Percentiles rank a stretch among this genome's conserved stretches.
phyloP scores from a whole-genome alignment of 257 asterid species.

The Scutellaria galericulata region DNA sequence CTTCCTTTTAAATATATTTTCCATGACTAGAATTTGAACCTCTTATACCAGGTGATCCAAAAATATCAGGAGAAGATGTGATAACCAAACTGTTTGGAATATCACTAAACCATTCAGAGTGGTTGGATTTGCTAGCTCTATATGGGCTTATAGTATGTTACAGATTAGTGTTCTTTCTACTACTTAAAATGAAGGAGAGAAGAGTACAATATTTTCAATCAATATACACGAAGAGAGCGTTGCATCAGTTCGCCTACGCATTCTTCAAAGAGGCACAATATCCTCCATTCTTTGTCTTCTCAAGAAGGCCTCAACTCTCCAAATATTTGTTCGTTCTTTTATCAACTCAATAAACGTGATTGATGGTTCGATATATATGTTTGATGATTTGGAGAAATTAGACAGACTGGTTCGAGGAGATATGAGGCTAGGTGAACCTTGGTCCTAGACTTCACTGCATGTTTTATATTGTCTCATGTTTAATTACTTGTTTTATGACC shows the following conservation, averaged over 20 bases:
- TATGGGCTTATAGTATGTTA: constrained; percentile 58
- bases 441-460: too few relatives aligned
- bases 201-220: constrained; percentile 53
- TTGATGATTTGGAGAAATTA: too few relatives aligned
- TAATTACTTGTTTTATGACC: too few relatives aligned
- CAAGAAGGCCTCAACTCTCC: constrained; percentile 55
- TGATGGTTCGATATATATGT: too few relatives aligned
- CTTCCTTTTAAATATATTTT: too few relatives aligned
- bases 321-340: too few relatives aligned
- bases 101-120: constrained; percentile 62
- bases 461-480: too few relatives aligned
- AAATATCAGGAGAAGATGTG: constrained; percentile 62
- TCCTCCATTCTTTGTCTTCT: constrained; percentile 40
- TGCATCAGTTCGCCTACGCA: constrained; percentile 43
- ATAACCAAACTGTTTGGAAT: constrained; percentile 59
- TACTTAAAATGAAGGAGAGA: constrained; percentile 69
- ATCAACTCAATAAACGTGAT: too few relatives aligned
- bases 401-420: too few relatives aligned
- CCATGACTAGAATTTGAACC: constrained; percentile 53
- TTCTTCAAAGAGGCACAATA: constrained; percentile 33
- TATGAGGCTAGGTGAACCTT: too few relatives aligned
- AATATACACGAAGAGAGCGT: constrained; percentile 53
- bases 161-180: constrained; percentile 59
- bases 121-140: constrained; percentile 79
- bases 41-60: constrained; percentile 64